A percentile compares a stretch with the other conserved stretches of the same genome.
phyloP scores from a whole-genome alignment of 2,329 filamentous ascomycete genomes.

The Penicillium sclerotigenum region DNA sequence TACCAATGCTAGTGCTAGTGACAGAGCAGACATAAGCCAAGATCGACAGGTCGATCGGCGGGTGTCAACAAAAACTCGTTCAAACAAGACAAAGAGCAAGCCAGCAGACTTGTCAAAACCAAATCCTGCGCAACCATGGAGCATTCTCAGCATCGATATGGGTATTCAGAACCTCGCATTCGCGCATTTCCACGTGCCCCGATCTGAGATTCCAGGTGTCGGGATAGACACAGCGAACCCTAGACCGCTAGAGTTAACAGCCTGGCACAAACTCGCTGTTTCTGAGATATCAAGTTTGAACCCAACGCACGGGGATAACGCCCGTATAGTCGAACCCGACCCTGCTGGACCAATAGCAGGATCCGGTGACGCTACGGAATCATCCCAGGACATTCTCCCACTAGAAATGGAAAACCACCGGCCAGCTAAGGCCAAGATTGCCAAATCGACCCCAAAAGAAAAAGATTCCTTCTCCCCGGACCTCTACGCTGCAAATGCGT shows the following conservation, averaged over 20 bases:
- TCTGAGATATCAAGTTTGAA: constrained; percentile 22
- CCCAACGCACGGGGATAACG: neutral
- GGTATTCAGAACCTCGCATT: constrained; percentile 78
- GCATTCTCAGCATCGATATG: constrained; percentile 77
- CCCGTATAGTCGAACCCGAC: neutral
- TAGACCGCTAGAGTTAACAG: constrained; percentile 25
- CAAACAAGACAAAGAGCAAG: neutral
- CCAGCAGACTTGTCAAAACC: neutral
- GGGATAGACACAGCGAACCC: neutral
- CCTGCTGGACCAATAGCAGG: neutral
- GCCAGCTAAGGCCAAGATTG: neutral
- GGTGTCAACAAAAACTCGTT: neutral
- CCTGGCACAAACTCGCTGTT: constrained; percentile 44
- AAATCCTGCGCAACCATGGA: constrained; percentile 26
- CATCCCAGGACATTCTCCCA: neutral
- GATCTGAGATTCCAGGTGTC: neutral
- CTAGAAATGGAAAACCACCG: neutral
- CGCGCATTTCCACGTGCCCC: constrained; percentile 55
- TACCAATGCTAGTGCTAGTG: neutral
- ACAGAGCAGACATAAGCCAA: neutral
- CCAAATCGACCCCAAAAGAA: constrained; percentile 3
- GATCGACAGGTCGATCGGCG: neutral
- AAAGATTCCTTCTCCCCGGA: constrained; percentile 49
- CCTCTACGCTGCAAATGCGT: constrained; percentile 55
- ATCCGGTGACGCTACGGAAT: neutral